Conservation (phyloP, 75 land plant species). For the Larix kaempferi region DNA sequence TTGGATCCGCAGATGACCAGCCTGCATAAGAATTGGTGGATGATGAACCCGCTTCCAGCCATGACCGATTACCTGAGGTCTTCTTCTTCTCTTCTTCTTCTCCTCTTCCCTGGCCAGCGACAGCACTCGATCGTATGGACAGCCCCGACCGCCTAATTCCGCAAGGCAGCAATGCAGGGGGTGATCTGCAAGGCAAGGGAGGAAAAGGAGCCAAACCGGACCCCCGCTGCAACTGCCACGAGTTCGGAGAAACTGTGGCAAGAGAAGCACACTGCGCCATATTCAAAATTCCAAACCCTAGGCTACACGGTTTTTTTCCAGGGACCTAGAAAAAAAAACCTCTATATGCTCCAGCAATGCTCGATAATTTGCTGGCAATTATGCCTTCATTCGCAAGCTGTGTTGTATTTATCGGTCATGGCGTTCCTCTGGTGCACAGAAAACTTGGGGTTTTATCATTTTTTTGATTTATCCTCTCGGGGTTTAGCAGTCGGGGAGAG, state of each 20-base stretch:
- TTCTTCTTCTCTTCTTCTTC: not conserved
- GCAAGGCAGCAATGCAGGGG: not conserved
- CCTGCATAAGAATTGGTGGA: not conserved
- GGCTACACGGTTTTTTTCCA: too few relatives aligned
- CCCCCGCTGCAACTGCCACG: constrained; percentile 3
- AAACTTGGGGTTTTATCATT: too few relatives aligned
- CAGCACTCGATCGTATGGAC: not conserved
- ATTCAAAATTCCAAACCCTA: too few relatives aligned
- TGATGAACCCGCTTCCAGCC: not conserved
- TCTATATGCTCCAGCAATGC: too few relatives aligned
- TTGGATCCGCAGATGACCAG: not conserved
- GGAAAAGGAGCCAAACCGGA: constrained; percentile 3
- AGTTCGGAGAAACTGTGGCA: constrained; percentile 4
- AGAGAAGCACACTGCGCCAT: not conserved
- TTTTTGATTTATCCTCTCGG: too few relatives aligned
- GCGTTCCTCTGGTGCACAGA: too few relatives aligned
- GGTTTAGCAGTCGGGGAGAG: too few relatives aligned
- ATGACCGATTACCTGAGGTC: not conserved
- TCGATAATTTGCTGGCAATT: too few relatives aligned
- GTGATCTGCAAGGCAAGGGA: not conserved
- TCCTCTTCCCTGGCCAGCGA: constrained; percentile 1
- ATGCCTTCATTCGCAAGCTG: too few relatives aligned
- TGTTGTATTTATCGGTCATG: too few relatives aligned
- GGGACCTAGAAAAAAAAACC: too few relatives aligned
- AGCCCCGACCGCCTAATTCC: constrained; percentile 6